Base-by-base conservation (phyloP, 2,329 filamentous ascomycete species). In the Tolypocladium ophioglossoides region DNA sequence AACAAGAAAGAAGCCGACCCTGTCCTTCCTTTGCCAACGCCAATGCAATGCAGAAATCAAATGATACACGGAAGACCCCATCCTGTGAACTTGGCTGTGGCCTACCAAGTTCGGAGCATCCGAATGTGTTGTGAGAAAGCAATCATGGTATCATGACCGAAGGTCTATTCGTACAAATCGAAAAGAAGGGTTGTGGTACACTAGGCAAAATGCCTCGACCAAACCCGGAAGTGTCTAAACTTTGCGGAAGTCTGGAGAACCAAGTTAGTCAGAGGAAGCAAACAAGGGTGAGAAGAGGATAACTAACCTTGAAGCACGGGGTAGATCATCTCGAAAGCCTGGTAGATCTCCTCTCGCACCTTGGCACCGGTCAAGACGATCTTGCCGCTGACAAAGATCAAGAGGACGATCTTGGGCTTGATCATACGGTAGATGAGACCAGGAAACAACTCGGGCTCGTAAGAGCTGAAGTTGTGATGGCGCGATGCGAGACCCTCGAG, bases 361-460 rank as follows among this genome's bases (percentile, higher is more conserved):
- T 99, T 97, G 62, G 94, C 94, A 67, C 94, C 94, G 44, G 94
- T 97, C 69, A 97, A 81, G 66, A 97, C 94, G 58, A 97, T 97
- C 82, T 97, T 97, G 68, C 92, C 94, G 66, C 87, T 94, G 66
- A 97, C 92, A 77, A 97, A 97, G 72, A 99, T 96, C 68, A 97
- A 78, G 30, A 97, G 84, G 53, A 97, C 92, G 63, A 97, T 96
- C 84, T 97, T 97, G 22, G 94, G 94, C 80, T 97, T 97, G 80
- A 97, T 96, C 94, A 99, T 99, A 71, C 94, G 91, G 76, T 99
- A 99, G 75, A 99, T 99, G 52, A 99, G 85, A 83, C 94, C 94
- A 67, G 94, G 94, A 82, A 97, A 99, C 71, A 99, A 74, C 70
- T 99, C 94, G 62, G 94, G 94, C 74, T 99, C 94, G 73, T 99